These are phyloP conservation scores for Pichia sp. DNA, from an alignment of 1,139 yeast genomes.

Conservation along the genomic window DNA sequence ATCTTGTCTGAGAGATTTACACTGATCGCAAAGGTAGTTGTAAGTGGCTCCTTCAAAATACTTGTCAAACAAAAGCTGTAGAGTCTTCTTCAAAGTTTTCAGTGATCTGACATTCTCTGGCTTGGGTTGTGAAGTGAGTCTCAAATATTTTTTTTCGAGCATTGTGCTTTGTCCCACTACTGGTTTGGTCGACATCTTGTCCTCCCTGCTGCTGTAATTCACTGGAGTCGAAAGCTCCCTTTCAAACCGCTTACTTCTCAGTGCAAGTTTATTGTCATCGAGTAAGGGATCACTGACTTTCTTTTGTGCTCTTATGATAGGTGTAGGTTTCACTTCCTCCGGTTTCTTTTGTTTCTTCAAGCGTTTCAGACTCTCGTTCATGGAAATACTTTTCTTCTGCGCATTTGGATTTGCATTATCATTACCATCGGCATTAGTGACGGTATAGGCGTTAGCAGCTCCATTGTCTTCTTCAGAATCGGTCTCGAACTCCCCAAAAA, in stretches of 20 bases:
- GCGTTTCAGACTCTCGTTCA: constrained; percentile 8
- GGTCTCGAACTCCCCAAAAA: constrained; percentile 20
- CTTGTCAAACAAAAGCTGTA: constrained; percentile 47
- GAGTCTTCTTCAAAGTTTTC: constrained; percentile 49
- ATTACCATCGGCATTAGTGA: not conserved
- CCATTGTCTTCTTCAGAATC: constrained; percentile 7
- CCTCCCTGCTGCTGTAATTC: constrained; percentile 1
- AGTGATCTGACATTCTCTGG: constrained; percentile 79
- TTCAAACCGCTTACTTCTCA: constrained; percentile 49
- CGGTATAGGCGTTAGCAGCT: not conserved
- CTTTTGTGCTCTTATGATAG: no score
- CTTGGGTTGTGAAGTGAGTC: constrained; percentile 89
- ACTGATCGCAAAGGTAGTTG: constrained; percentile 78
- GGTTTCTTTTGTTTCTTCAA: constrained; percentile 9
- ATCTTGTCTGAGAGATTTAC: constrained; percentile 89
- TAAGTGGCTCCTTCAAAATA: constrained; percentile 51
- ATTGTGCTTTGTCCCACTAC: constrained; percentile 60
- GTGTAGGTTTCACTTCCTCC: no score
- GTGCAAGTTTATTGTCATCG: no score
- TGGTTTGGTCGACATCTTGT: constrained; percentile 14
- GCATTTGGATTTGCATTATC: not conserved
- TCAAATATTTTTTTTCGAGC: constrained; percentile 70
- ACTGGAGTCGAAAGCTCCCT: constrained; percentile 25
- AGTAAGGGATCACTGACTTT: no score
- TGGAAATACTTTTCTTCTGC: constrained; percentile 1